Conservation (phyloP, 2,329 filamentous ascomycete genomes). For the Trichoderma semiorbis region DNA sequence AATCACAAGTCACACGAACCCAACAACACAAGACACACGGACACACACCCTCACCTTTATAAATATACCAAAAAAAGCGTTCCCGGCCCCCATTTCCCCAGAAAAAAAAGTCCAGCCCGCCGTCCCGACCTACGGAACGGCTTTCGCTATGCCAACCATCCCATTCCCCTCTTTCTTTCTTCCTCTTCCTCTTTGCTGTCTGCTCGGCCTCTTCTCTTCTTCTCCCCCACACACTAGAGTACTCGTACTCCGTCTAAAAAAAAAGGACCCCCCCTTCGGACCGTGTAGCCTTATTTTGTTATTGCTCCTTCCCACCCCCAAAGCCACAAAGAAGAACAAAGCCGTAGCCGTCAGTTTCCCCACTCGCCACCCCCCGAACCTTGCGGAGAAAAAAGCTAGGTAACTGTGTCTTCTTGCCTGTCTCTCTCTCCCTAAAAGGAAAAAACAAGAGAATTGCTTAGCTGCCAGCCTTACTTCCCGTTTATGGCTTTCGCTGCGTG, state of each 20-base stretch:
- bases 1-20: not conserved
- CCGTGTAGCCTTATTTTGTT: not conserved
- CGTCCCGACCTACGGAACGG: not conserved
- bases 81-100: not conserved
- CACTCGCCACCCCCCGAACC: no score
- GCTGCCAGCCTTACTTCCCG: not conserved
- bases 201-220: not conserved
- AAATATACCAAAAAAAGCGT: not conserved
- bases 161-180: not conserved
- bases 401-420: not conserved
- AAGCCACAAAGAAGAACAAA: not conserved
- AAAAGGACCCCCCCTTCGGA: not conserved
- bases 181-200: not conserved
- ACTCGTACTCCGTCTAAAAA: no score
- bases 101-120: not conserved
- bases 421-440: not conserved
- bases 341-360: no score
- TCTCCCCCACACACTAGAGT: not conserved
- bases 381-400: no score
- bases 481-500: not conserved
- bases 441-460: not conserved
- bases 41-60: not conserved
- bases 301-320: not conserved
- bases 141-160: not conserved
- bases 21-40: not conserved